These are phyloP conservation scores for Mortierella sp. DNA, from an alignment of 371 early-diverging fungal species.

Conservation along the genomic window DNA sequence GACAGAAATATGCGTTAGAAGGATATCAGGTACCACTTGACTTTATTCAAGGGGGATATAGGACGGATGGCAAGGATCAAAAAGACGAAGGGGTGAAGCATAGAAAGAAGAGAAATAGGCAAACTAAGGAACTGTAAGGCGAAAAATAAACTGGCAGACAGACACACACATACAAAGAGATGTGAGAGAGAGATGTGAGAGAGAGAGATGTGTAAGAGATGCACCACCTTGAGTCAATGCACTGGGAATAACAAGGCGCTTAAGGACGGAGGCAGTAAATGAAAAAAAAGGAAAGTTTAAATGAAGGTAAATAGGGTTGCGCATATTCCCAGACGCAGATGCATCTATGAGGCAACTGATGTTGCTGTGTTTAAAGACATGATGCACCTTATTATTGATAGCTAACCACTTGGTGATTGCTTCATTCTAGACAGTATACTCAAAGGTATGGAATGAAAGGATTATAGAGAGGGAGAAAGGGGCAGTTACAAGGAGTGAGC, in stretches of 20 bases:
- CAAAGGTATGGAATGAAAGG: neutral
- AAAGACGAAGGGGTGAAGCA: slow-evolving; percentile 11
- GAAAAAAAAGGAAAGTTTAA: neutral
- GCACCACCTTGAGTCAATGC: neutral
- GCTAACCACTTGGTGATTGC: neutral
- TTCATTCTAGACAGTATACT: neutral
- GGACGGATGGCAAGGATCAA: slow-evolving; percentile 4
- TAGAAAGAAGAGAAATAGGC: neutral
- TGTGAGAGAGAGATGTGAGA: neutral
- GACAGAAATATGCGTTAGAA: neutral
- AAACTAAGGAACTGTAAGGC: neutral
- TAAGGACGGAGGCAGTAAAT: neutral
- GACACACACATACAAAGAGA: too few relatives aligned
- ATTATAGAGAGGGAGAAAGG: neutral
- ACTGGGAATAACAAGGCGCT: neutral
- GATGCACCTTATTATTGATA: neutral
- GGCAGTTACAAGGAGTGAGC: slow-evolving; percentile 16
- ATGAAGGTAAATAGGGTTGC: neutral
- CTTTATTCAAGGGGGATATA: slow-evolving; percentile 3
- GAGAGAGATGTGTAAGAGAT: neutral
- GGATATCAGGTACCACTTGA: slow-evolving; percentile 11
- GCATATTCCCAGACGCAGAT: neutral
- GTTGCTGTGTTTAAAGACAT: neutral
- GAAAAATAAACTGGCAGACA: too few relatives aligned
- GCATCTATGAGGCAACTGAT: neutral